Evolutionary conservation across 2,329 filamentous ascomycete genomes (phyloP).

Genomic region (Arthrobotrys iridis): DNA sequence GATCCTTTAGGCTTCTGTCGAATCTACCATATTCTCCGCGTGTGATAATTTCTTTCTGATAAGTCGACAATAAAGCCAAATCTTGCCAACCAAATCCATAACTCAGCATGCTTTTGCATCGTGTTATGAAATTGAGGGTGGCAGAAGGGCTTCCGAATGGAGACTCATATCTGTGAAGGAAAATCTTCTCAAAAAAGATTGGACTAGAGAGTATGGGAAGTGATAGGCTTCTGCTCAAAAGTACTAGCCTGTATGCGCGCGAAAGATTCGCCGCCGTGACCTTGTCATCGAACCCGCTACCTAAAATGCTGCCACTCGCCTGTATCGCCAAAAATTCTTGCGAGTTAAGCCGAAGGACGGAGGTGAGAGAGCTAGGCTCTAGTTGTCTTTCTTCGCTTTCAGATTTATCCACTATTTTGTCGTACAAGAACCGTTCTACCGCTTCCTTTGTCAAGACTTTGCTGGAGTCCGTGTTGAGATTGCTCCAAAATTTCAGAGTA

Average conservation of each 20-base stretch:
- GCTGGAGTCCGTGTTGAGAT: neutral
- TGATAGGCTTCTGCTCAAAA: neutral
- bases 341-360: neutral
- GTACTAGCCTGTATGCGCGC: neutral
- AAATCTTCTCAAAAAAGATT: neutral
- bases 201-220: neutral
- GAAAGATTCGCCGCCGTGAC: neutral
- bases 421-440: neutral
- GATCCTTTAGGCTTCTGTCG: neutral
- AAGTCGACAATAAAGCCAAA: neutral
- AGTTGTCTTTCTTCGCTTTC: neutral
- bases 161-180: neutral
- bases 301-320: neutral
- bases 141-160: neutral
- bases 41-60: neutral
- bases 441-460: neutral
- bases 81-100: neutral
- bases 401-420: neutral
- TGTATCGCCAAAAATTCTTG: neutral
- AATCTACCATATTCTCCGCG: neutral
- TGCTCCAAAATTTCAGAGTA: slow-evolving; percentile 2
- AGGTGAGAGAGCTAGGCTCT: neutral
- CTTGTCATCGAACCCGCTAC: neutral
- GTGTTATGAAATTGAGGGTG: neutral
- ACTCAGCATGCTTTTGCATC: neutral